Evolutionary conservation across 2,329 filamentous ascomycete species (phyloP).

Genomic region (Celoporthe dispersa): DNA sequence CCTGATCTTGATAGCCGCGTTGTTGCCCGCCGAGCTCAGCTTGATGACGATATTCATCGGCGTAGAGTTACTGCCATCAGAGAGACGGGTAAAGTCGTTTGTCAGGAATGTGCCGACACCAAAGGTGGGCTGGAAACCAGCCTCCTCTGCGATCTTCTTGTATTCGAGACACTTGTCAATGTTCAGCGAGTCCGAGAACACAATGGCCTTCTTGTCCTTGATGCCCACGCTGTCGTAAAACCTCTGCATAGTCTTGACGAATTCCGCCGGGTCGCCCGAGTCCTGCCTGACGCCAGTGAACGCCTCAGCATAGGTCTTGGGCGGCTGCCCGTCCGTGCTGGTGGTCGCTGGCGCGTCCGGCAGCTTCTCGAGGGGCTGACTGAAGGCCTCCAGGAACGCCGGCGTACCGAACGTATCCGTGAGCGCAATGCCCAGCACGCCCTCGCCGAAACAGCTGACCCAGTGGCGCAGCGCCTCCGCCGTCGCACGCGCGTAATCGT

Average conservation of each 20-base stretch:
- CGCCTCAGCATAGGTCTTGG: slow-evolving; percentile 75
- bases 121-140: slow-evolving; percentile 84
- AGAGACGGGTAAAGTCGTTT: slow-evolving; percentile 82
- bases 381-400: slow-evolving; percentile 85
- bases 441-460: slow-evolving; percentile 88
- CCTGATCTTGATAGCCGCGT: slow-evolving; percentile 87
- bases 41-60: slow-evolving; percentile 99
- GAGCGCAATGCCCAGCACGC: slow-evolving; percentile 81
- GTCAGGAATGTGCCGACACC: slow-evolving; percentile 96
- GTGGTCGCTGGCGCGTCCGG: slow-evolving; percentile 42
- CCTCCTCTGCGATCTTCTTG: slow-evolving; percentile 78
- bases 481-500: slow-evolving; percentile 83
- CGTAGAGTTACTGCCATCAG: slow-evolving; percentile 78
- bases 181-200: slow-evolving; percentile 95
- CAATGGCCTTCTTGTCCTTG: slow-evolving; percentile 81
- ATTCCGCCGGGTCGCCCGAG: slow-evolving; percentile 82
- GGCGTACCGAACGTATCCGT: slow-evolving; percentile 97
- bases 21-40: slow-evolving; percentile 80
- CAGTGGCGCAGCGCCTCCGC: slow-evolving; percentile 85
- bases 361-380: slow-evolving; percentile 60
- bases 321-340: slow-evolving; percentile 41
- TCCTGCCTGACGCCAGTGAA: slow-evolving; percentile 89
- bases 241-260: slow-evolving; percentile 75
- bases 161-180: slow-evolving; percentile 91
- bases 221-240: slow-evolving; percentile 82